Percentiles rank a stretch among this genome's conserved stretches.
These are phyloP conservation scores for Grigorovia humatica DNA, from an alignment of 805 yeast genomes.

Conservation along the genomic window DNA sequence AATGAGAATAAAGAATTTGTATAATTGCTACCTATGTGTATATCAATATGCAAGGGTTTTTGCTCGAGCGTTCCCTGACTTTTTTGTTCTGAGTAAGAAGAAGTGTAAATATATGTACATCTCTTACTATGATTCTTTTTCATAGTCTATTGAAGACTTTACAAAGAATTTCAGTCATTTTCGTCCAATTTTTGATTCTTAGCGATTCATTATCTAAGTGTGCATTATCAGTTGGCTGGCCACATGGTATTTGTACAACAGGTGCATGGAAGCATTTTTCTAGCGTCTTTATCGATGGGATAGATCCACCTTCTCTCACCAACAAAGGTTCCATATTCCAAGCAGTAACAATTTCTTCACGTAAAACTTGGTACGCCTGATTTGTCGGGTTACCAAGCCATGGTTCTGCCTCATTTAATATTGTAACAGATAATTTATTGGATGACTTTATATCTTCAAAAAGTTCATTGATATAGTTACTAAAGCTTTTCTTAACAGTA, in stretches of 20 bases:
- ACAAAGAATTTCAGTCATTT: slow-evolving; percentile 53
- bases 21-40: too few species aligned
- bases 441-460: slow-evolving; percentile 46
- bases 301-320: slow-evolving; percentile 94
- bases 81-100: too few species aligned
- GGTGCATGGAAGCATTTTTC: slow-evolving; percentile 77
- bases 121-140: neutral
- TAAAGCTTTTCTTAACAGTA: slow-evolving; percentile 42
- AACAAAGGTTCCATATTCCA: slow-evolving; percentile 80
- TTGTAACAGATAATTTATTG: slow-evolving; percentile 49
- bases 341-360: slow-evolving; percentile 48
- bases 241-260: slow-evolving; percentile 94
- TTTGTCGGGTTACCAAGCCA: slow-evolving; percentile 88
- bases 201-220: slow-evolving; percentile 83
- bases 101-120: too few species aligned
- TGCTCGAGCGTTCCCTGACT: too few species aligned
- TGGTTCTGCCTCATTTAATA: slow-evolving; percentile 84
- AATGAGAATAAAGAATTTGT: too few species aligned
- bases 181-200: slow-evolving; percentile 66
- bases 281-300: slow-evolving; percentile 77
- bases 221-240: slow-evolving; percentile 90
- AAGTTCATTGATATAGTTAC: slow-evolving; percentile 34
- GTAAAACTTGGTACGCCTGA: slow-evolving; percentile 57
- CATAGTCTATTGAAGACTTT: slow-evolving; percentile 39
- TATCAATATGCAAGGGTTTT: too few species aligned